phyloP scores from a whole-genome alignment of 2,329 filamentous ascomycete species.

The Fusarium sarcochroum region DNA sequence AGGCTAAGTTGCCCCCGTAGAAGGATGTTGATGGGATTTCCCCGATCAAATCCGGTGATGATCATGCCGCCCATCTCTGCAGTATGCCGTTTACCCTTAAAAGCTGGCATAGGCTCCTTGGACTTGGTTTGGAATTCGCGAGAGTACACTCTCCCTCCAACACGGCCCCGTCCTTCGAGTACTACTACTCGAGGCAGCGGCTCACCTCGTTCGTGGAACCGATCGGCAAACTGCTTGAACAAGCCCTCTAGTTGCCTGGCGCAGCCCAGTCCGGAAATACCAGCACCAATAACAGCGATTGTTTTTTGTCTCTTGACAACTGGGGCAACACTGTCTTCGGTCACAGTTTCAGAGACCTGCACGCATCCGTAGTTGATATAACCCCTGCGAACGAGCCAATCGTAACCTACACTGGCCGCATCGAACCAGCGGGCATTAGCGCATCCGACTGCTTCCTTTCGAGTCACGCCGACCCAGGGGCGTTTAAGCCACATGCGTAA shows the following conservation, averaged over 20 bases:
- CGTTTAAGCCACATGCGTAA: slow-evolving; percentile 90
- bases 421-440: slow-evolving; percentile 91
- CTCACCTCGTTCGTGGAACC: slow-evolving; percentile 75
- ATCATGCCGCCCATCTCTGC: slow-evolving; percentile 99
- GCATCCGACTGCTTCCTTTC: slow-evolving; percentile 90
- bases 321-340: slow-evolving; percentile 57
- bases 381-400: slow-evolving; percentile 91
- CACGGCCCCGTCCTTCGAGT: slow-evolving; percentile 86
- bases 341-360: slow-evolving; percentile 67
- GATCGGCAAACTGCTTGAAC: slow-evolving; percentile 82
- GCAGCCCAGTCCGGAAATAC: slow-evolving; percentile 93
- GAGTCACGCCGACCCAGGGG: slow-evolving; percentile 83
- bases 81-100: slow-evolving; percentile 77
- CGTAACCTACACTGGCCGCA: slow-evolving; percentile 87
- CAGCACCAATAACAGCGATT: slow-evolving; percentile 89
- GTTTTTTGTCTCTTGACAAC: slow-evolving; percentile 71
- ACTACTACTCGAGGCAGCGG: slow-evolving; percentile 81
- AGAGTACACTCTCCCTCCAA: slow-evolving; percentile 95
- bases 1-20: slow-evolving; percentile 91
- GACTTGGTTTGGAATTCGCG: slow-evolving; percentile 74
- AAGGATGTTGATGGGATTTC: slow-evolving; percentile 92
- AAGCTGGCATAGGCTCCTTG: slow-evolving; percentile 63
- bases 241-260: slow-evolving; percentile 92
- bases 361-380: slow-evolving; percentile 98
- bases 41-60: slow-evolving; percentile 95